phyloP scores from a whole-genome alignment of 2,329 filamentous ascomycete genomes.

The Colletotrichum agaves region DNA sequence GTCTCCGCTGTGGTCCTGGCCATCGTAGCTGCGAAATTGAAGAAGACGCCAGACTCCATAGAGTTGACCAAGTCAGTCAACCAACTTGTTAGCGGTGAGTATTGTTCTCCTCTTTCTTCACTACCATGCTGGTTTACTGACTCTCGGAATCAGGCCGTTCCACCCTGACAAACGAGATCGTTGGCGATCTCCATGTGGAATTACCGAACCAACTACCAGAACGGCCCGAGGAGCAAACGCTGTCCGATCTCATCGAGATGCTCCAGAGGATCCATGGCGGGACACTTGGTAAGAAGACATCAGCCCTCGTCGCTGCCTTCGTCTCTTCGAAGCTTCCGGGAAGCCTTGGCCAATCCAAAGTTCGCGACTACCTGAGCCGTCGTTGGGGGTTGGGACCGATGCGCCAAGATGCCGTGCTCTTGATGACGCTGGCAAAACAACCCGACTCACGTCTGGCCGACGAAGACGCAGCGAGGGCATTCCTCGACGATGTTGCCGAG shows the following conservation, averaged over 20 bases:
- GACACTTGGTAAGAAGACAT: conserved; percentile 94
- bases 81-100: conserved; percentile 92
- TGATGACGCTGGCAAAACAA: conserved; percentile 92
- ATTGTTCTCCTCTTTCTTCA: no score
- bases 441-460: conserved; percentile 61
- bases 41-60: conserved; percentile 89
- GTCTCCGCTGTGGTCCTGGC: conserved; percentile 89
- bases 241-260: conserved; percentile 74
- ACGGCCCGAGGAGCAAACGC: conserved; percentile 95
- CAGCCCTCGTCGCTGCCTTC: conserved; percentile 88
- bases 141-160: no score
- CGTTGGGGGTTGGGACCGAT: conserved; percentile 89
- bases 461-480: neutral
- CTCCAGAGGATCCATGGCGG: conserved; percentile 81
- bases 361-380: conserved; percentile 92
- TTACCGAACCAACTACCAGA: conserved; percentile 92
- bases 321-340: conserved; percentile 99
- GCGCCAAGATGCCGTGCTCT: conserved; percentile 88
- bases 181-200: conserved; percentile 97
- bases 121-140: no score
- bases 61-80: conserved; percentile 97
- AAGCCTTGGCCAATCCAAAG: conserved; percentile 96
- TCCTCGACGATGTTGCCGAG: neutral
- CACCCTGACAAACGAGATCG: conserved; percentile 97
- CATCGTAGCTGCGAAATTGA: conserved; percentile 96